Evolutionary conservation across 2,329 filamentous ascomycete species (phyloP), one percentile per base, ranked within the genome.

Genomic region (Fusarium sp.): DNA sequence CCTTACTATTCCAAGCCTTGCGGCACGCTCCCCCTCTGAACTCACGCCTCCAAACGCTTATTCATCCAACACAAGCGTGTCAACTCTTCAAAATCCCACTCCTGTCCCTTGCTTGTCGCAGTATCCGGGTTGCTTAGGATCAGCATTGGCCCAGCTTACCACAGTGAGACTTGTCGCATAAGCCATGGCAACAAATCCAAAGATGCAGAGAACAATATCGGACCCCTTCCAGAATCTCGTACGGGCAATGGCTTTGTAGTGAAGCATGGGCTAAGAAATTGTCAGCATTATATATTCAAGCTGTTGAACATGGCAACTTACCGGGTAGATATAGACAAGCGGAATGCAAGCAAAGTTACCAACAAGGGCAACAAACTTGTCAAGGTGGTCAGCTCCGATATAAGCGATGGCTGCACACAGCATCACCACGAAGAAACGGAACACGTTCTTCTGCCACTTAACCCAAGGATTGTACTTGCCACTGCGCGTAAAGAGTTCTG

Each of bases 401-500:
- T 93, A 99, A 2, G 94, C 94, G 65, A 99, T 90, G 56, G 88
- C 78, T 1, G 93, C 91, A 72, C 95, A 98, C 24, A 95, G 77
- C 71, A 91, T 86, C 46, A 98, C 95, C 62, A 97, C 87, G 73
- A 94, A 89, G 82, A 98, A 99, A 51, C 95, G 90, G 81, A 97
- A 99, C 31, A 90, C 81, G 70, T 99, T 99, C 87, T 99, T 99
- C 83, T 98, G 91, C 95, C 95, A 99, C 81, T 99, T 99, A 82
- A 99, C 96, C 74, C 92, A 95, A 1, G 93, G 93, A 74, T 98
- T 97, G 80, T 97, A 97, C 78, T 99, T 99, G 69, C 95, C 93
- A 62, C 93, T 97, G 73, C 91, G 85, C 24, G 91, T 96, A 77
- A 98, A 99, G 7, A 98, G 83, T 67, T 93, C 92, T 70, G 96